Conservation (phyloP, 2,329 filamentous ascomycete species). For the Nakataea oryzae region DNA sequence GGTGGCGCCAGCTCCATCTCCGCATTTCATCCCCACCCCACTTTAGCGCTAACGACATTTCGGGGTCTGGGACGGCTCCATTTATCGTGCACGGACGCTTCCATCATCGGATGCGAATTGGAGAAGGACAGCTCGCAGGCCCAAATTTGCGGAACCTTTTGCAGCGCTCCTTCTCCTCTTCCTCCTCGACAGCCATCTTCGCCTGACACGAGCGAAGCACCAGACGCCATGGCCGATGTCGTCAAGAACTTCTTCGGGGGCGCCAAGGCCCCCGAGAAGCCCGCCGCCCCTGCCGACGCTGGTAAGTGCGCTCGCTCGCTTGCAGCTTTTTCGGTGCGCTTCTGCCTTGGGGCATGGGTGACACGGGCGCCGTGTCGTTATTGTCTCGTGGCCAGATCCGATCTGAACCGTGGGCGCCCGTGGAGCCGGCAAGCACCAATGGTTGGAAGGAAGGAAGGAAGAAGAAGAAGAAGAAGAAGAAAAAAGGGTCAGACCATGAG, state of each 20-base stretch:
- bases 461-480: no score
- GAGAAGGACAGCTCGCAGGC: background rate
- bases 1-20: background rate
- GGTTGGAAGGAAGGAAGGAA: background rate
- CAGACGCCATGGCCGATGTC: conserved; percentile 40
- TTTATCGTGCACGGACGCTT: background rate
- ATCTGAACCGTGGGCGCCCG: no score
- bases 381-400: no score
- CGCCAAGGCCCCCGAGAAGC: conserved; percentile 46
- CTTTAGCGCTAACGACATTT: background rate
- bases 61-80: conserved; percentile 1
- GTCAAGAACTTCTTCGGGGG: conserved; percentile 62
- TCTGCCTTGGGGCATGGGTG: background rate
- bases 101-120: conserved; percentile 2
- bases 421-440: background rate
- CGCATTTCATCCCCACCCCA: background rate
- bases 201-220: conserved; percentile 6
- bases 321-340: background rate
- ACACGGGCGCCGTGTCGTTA: no score
- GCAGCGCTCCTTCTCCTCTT: background rate
- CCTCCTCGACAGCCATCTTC: conserved; percentile 9
- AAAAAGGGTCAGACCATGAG: no score
- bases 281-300: conserved; percentile 44
- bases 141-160: background rate
- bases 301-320: conserved; percentile 40